phyloP scores from a whole-genome alignment of 306 rosid species.

The Acacia acuminata region DNA sequence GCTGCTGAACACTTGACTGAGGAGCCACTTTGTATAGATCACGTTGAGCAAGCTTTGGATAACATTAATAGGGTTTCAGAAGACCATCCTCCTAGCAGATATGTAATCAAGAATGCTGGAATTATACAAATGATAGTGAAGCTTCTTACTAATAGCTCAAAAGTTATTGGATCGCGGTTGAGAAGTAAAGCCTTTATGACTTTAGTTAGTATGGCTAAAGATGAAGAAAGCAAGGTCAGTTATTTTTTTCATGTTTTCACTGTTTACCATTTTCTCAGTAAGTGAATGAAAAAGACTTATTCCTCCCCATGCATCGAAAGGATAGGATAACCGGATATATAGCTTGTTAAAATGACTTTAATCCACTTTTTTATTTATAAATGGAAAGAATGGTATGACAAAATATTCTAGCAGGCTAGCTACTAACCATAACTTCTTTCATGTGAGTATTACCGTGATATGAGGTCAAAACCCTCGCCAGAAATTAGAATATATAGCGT shows the following conservation, averaged over 20 bases:
- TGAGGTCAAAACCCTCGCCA: not conserved
- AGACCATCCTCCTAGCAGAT: slow-evolving; percentile 47
- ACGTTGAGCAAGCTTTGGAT: slow-evolving; percentile 38
- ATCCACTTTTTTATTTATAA: not conserved
- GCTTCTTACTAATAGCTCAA: slow-evolving; percentile 52
- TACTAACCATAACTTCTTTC: not conserved
- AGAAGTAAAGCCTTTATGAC: slow-evolving; percentile 55
- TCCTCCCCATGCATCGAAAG: not conserved
- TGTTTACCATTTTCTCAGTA: not conserved
- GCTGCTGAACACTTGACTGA: slow-evolving; percentile 36
- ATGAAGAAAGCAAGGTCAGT: slow-evolving; percentile 70
- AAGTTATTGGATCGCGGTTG: slow-evolving; percentile 47
- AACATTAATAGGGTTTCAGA: slow-evolving; percentile 44
- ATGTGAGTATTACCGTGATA: not conserved
- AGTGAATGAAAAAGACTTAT: slow-evolving; percentile 5
- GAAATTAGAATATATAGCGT: not conserved
- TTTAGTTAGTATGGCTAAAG: slow-evolving; percentile 51
- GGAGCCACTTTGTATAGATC: slow-evolving; percentile 38
- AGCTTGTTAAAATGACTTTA: not conserved
- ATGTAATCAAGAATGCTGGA: slow-evolving; percentile 47
- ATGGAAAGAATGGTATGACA: not conserved
- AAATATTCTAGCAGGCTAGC: not conserved
- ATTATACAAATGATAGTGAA: slow-evolving; percentile 40
- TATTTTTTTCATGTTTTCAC: not conserved
- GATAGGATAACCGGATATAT: not conserved